A percentile compares a stretch with the other conserved stretches of the same genome.
These are phyloP conservation scores for Hymenoscyphus infarciens DNA, from an alignment of 2,329 filamentous ascomycete genomes.

Conservation along the genomic window DNA sequence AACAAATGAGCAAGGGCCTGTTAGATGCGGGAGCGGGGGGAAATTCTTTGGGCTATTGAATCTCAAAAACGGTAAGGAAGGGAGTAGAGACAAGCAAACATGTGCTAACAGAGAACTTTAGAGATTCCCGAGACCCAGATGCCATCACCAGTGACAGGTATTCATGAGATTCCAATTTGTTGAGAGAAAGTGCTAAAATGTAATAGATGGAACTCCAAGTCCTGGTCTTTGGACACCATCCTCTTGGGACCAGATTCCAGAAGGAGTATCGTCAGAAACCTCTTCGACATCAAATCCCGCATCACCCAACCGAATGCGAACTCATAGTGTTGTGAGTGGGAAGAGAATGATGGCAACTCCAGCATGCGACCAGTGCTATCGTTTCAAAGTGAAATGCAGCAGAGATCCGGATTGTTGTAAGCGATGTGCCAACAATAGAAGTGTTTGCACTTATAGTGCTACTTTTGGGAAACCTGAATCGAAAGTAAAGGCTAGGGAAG, in stretches of 20 bases:
- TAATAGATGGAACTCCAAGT: constrained; percentile 2
- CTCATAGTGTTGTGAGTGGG: constrained; percentile 7
- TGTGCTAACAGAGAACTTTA: not conserved
- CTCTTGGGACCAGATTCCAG: constrained; percentile 9
- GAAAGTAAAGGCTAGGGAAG: constrained; percentile 3
- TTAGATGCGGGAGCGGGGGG: not conserved
- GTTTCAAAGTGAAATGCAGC: constrained; percentile 14
- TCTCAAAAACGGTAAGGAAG: constrained; percentile 7
- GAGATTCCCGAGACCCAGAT: constrained; percentile 3
- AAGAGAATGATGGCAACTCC: constrained; percentile 9
- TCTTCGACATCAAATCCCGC: constrained; percentile 8
- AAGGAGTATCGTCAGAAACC: constrained; percentile 10
- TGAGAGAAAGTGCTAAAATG: not conserved
- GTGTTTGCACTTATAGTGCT: constrained; percentile 12
- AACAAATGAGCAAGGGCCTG: constrained; percentile 1
- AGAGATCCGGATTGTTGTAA: constrained; percentile 12
- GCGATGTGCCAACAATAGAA: constrained; percentile 11
- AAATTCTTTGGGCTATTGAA: constrained; percentile 12
- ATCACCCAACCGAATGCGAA: constrained; percentile 8
- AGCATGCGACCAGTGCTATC: constrained; percentile 14
- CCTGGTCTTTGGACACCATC: constrained; percentile 10
- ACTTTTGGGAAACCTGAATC: constrained; percentile 3
- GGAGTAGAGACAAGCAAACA: not conserved
- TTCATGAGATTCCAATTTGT: not conserved
- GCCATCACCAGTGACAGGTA: constrained; percentile 10